phyloP scores from a whole-genome alignment of 192 early-diverging fungal genomes.

The Gryganskiella cystojenkinii region DNA sequence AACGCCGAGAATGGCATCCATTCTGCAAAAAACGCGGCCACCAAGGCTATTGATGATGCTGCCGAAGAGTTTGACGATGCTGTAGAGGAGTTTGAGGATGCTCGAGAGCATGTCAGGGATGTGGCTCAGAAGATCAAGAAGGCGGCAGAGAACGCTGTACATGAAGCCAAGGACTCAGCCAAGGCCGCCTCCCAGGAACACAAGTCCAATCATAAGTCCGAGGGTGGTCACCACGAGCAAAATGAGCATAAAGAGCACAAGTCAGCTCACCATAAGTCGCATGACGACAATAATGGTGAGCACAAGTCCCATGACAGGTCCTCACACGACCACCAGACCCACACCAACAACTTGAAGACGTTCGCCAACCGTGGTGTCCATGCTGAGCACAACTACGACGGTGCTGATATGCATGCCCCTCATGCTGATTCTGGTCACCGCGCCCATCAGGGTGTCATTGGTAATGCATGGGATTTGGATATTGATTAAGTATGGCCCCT shows the following conservation, averaged over 20 bases:
- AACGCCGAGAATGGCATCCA: conserved; percentile 1
- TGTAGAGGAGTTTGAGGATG: conserved; percentile 5
- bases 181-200: background rate
- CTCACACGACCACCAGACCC: conserved; percentile 3
- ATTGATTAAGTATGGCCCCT: background rate
- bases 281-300: conserved; percentile 2
- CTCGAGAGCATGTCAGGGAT: background rate
- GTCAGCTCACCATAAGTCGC: conserved; percentile 9
- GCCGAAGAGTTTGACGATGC: conserved; percentile 1
- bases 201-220: background rate
- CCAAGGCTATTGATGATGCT: background rate
- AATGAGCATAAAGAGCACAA: background rate
- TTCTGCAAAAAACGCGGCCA: conserved; percentile 6
- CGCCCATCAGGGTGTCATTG: conserved; percentile 15
- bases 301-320: background rate
- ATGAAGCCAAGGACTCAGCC: conserved; percentile 2
- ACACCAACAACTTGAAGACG: conserved; percentile 38
- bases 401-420: background rate
- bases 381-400: conserved; percentile 22
- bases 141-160: conserved; percentile 13
- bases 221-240: background rate
- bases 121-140: conserved; percentile 15
- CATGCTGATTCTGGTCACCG: conserved; percentile 39
- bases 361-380: conserved; percentile 18
- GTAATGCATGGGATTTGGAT: conserved; percentile 19